Evolutionary conservation across 768 basidiomycete genomes (phyloP).

Genomic region (Imleria badia): DNA sequence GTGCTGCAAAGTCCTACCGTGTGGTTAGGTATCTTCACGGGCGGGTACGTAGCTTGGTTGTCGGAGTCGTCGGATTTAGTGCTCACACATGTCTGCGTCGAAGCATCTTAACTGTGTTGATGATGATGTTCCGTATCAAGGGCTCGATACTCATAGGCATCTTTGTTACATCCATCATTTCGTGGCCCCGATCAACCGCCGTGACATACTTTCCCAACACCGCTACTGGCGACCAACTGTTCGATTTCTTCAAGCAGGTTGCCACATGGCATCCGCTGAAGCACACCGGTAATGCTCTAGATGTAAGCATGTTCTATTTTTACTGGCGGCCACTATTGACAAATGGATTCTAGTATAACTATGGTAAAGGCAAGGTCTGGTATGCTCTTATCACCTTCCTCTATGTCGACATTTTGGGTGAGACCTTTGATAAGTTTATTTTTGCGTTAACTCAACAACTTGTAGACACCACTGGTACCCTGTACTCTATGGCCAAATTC

Average conservation of each 20-base stretch:
- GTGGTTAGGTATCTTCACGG: constrained; percentile 87
- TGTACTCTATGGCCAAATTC: constrained; percentile 91
- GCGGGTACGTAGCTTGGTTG: constrained; percentile 54
- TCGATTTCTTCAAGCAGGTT: constrained; percentile 83
- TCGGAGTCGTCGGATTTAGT: not conserved
- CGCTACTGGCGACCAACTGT: constrained; percentile 61
- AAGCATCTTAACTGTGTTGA: constrained; percentile 70
- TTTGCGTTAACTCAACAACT: not conserved
- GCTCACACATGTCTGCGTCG: not conserved
- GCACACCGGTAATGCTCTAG: constrained; percentile 63
- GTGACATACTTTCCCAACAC: constrained; percentile 85
- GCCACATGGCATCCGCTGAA: constrained; percentile 69
- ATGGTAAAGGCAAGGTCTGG: constrained; percentile 74
- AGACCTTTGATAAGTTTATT: constrained; percentile 16
- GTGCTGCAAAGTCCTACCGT: constrained; percentile 74
- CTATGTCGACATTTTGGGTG: constrained; percentile 83
- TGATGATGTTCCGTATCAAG: constrained; percentile 84
- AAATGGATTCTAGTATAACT: constrained; percentile 40
- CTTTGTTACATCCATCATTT: constrained; percentile 79
- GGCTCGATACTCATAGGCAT: constrained; percentile 85
- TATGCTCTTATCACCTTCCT: constrained; percentile 88
- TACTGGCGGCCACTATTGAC: constrained; percentile 3
- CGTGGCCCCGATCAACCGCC: constrained; percentile 80
- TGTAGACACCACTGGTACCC: constrained; percentile 57
- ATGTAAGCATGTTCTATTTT: constrained; percentile 43